Conservation (phyloP, 208 protist genomes). For the Balamuthia mandrillaris region DNA sequence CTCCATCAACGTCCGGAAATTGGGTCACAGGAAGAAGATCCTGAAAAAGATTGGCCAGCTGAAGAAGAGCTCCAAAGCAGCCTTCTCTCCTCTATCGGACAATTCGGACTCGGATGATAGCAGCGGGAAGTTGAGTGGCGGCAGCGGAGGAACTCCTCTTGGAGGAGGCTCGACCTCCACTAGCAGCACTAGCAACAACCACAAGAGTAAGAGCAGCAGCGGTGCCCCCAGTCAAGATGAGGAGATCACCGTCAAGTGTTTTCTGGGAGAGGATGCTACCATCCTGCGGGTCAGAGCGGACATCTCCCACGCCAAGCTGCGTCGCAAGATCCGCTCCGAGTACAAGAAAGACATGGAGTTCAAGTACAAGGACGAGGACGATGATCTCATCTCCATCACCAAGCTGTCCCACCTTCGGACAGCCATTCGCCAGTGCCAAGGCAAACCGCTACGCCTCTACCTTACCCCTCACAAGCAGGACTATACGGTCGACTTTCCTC, state of each 20-base stretch:
- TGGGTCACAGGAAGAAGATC: constrained; percentile 28
- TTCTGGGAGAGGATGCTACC: constrained; percentile 15
- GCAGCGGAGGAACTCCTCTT: too few relatives aligned
- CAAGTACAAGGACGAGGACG: constrained; percentile 23
- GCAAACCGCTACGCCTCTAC: not conserved
- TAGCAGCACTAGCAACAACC: not conserved
- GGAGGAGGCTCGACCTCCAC: not conserved
- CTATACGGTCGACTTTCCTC: not conserved
- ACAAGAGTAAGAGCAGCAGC: not conserved
- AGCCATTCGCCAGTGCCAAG: not conserved
- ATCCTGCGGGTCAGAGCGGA: constrained; percentile 5
- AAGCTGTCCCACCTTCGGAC: constrained; percentile 15
- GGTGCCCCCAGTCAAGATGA: not conserved
- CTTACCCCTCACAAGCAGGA: not conserved
- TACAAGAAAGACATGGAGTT: constrained; percentile 41
- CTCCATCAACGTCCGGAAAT: constrained; percentile 18
- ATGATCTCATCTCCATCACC: constrained; percentile 27
- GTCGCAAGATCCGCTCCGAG: not conserved
- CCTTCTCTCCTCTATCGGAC: constrained; percentile 14
- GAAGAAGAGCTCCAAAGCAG: constrained; percentile 29
- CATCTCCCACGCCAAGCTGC: constrained; percentile 12
- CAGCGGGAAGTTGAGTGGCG: too few relatives aligned
- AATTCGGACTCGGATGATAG: too few relatives aligned
- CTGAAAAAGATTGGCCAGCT: constrained; percentile 26
- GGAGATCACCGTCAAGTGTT: constrained; percentile 30